Conservation (phyloP, 2,329 filamentous ascomycete genomes). For the Emydomyces testavorans region DNA sequence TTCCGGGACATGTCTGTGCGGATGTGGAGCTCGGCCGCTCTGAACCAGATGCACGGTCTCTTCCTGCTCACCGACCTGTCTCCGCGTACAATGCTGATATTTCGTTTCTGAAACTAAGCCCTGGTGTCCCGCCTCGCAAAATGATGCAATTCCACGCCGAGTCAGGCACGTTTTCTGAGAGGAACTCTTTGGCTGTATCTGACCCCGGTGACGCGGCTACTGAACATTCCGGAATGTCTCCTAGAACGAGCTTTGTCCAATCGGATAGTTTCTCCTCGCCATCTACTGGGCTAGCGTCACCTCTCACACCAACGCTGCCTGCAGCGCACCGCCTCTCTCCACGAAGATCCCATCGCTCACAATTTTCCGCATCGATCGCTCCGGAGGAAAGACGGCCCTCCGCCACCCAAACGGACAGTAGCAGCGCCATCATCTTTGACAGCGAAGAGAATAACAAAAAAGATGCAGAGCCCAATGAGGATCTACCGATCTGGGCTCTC, state of each 20-base stretch:
- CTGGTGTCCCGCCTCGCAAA: conserved; percentile 21
- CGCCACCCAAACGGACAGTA: conserved; percentile 34
- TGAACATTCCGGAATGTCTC: conserved; percentile 27
- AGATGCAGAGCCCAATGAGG: conserved; percentile 41
- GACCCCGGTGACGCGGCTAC: conserved; percentile 22
- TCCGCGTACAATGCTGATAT: conserved; percentile 26
- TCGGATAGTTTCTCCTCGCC: conserved; percentile 33
- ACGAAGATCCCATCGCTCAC: conserved; percentile 18
- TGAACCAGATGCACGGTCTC: conserved; percentile 11
- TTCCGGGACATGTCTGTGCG: conserved; percentile 33
- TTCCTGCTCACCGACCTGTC: conserved; percentile 12
- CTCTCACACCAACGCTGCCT: conserved; percentile 16
- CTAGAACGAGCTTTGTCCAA: conserved; percentile 27
- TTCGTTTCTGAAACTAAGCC: conserved; percentile 33
- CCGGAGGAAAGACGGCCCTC: conserved; percentile 28
- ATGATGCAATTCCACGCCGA: conserved; percentile 23
- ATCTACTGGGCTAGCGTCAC: conserved; percentile 23
- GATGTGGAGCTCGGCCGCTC: conserved; percentile 16
- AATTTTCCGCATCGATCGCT: conserved; percentile 25
- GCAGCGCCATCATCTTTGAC: conserved; percentile 37
- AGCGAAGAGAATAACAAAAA: conserved; percentile 32
- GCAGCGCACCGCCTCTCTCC: conserved; percentile 31
- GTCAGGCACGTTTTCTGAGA: conserved; percentile 9
- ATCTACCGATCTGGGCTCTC: conserved; percentile 35
- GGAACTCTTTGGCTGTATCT: conserved; percentile 1